phyloP scores from a whole-genome alignment of 1,284 basidiomycete genomes.

The Laetiporus sulphureus region DNA sequence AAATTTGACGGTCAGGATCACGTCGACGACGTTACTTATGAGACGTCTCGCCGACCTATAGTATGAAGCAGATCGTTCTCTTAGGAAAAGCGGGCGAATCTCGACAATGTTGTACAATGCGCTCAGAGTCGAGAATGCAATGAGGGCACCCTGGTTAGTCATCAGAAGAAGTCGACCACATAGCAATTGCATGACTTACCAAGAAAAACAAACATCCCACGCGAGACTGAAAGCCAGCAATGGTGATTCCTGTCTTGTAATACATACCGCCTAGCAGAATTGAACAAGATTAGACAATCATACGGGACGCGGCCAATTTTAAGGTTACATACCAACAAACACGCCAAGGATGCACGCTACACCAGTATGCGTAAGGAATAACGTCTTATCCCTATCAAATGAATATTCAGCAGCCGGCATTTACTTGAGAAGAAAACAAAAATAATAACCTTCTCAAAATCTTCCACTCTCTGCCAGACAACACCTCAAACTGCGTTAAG shows the following conservation, averaged over 20 bases:
- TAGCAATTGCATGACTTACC: constrained; percentile 33
- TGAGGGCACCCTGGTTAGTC: constrained; percentile 61
- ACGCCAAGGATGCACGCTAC: constrained; percentile 71
- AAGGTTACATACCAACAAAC: constrained; percentile 54
- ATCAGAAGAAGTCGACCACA: not conserved
- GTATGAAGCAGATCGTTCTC: constrained; percentile 77
- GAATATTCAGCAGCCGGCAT: not conserved
- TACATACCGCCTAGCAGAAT: constrained; percentile 65
- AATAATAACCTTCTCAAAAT: constrained; percentile 54
- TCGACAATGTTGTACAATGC: constrained; percentile 83
- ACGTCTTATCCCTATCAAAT: constrained; percentile 60
- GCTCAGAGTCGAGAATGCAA: constrained; percentile 84
- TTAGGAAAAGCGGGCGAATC: constrained; percentile 76
- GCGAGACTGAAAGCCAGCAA: constrained; percentile 88
- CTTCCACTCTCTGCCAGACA: constrained; percentile 80
- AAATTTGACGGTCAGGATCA: constrained; percentile 11
- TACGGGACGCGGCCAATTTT: not conserved
- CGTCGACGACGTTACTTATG: not conserved
- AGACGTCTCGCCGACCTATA: constrained; percentile 46
- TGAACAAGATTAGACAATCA: not conserved
- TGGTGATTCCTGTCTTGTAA: constrained; percentile 69
- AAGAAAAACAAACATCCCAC: constrained; percentile 91
- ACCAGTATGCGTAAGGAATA: constrained; percentile 73
- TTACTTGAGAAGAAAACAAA: not conserved
- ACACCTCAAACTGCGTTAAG: constrained; percentile 79